Conservation (phyloP, 768 basidiomycete genomes). For the Kwoniella shandongensis region DNA sequence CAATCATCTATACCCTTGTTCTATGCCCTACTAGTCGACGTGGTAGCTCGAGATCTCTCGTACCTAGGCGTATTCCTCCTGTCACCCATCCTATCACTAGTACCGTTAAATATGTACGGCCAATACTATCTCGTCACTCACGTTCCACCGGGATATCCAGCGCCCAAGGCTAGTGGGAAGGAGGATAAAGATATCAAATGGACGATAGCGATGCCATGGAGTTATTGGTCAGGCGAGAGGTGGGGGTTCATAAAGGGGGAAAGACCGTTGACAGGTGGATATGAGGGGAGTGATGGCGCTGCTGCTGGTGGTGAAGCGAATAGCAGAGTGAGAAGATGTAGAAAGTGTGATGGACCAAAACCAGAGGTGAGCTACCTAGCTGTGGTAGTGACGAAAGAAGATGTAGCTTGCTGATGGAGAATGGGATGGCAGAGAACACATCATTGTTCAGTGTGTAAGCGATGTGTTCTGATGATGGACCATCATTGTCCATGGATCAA, state of each 20-base stretch:
- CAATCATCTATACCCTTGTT: neutral
- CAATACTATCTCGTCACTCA: slow-evolving; percentile 88
- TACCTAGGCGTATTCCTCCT: slow-evolving; percentile 60
- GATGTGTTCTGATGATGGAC: slow-evolving; percentile 66
- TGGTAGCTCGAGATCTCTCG: slow-evolving; percentile 68
- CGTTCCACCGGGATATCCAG: slow-evolving; percentile 72
- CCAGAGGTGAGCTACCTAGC: slow-evolving; percentile 67
- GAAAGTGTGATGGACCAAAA: slow-evolving; percentile 66
- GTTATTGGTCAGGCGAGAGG: slow-evolving; percentile 19
- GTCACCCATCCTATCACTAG: slow-evolving; percentile 67
- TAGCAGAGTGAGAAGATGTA: slow-evolving; percentile 51
- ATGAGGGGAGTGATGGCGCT: neutral
- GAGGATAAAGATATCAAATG: slow-evolving; percentile 18
- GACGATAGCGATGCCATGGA: slow-evolving; percentile 15
- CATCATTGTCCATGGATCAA: slow-evolving; percentile 70
- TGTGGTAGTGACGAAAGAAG: neutral
- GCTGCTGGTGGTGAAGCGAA: slow-evolving; percentile 1
- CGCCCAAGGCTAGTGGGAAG: slow-evolving; percentile 25
- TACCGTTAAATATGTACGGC: slow-evolving; percentile 70
- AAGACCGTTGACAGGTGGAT: slow-evolving; percentile 2
- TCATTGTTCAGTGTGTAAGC: slow-evolving; percentile 88
- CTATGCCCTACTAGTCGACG: slow-evolving; percentile 63
- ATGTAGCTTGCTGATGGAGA: neutral
- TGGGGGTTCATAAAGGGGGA: slow-evolving; percentile 13
- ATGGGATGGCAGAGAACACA: slow-evolving; percentile 69